Evolutionary conservation across 306 rosid genomes (phyloP).

Genomic region (Trichosanthes truncata): DNA sequence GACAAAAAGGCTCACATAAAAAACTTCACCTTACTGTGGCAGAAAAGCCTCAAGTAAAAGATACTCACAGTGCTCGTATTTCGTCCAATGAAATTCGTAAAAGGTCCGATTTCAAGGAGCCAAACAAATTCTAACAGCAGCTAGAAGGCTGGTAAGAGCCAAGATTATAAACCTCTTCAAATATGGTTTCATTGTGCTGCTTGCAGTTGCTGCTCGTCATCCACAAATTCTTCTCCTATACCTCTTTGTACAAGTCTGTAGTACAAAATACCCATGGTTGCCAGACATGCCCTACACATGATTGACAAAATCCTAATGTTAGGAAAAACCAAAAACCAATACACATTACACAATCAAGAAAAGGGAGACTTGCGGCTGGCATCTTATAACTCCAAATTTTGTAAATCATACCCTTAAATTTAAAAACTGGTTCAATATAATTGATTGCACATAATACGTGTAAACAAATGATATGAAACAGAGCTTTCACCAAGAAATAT

Average conservation of each 20-base stretch:
- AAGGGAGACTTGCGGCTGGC: not conserved
- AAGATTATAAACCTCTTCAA: not conserved
- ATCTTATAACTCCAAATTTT: not conserved
- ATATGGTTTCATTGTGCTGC: not conserved
- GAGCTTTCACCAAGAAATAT: no score
- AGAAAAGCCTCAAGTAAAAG: not conserved
- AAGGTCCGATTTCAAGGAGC: conserved; percentile 6
- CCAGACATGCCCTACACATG: conserved; percentile 93
- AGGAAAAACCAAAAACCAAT: not conserved
- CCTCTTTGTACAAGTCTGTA: conserved; percentile 90
- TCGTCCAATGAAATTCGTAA: not conserved
- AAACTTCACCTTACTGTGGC: not conserved
- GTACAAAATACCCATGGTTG: conserved; percentile 98
- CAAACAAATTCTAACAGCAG: not conserved
- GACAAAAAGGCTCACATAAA: conserved; percentile 11
- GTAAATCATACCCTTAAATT: no score
- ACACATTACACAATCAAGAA: not conserved
- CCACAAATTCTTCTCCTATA: conserved; percentile 46
- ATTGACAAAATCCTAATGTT: conserved; percentile 13
- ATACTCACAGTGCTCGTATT: not conserved
- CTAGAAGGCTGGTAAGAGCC: not conserved
- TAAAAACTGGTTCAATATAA: not conserved
- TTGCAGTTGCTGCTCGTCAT: conserved; percentile 41
- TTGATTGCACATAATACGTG: not conserved
- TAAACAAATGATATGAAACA: no score